Evolutionary conservation across 192 early-diverging fungal genomes (phyloP).

Genomic region (Linnemannia schmuckeri): DNA sequence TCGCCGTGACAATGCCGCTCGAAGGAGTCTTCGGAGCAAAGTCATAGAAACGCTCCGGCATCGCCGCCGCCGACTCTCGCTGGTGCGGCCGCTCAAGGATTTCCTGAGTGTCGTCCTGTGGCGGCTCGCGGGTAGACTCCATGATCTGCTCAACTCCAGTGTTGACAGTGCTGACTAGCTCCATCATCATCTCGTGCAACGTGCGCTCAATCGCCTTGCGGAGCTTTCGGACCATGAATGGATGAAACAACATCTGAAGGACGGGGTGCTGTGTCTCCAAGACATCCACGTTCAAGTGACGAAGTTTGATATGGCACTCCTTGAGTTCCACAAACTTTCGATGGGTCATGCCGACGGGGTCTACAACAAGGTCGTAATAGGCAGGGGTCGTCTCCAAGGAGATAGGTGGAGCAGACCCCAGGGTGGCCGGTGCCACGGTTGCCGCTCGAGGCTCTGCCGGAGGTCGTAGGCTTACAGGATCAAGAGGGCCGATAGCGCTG

Average conservation of each 20-base stretch:
- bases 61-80: not conserved
- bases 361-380: not conserved
- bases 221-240: slow-evolving; percentile 10
- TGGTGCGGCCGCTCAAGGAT: not conserved
- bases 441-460: not conserved
- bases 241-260: slow-evolving; percentile 10
- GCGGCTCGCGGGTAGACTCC: not conserved
- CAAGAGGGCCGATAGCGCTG: not conserved
- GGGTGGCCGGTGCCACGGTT: not conserved
- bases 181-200: slow-evolving; percentile 2
- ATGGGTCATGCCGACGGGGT: not conserved
- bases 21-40: not conserved
- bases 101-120: slow-evolving; percentile 3
- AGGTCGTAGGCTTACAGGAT: not conserved
- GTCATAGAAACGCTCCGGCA: not conserved
- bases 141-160: slow-evolving; percentile 20
- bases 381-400: not conserved
- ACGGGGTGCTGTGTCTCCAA: slow-evolving; percentile 26
- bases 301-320: slow-evolving; percentile 19
- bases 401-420: not conserved
- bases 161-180: slow-evolving; percentile 18
- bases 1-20: not conserved
- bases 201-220: slow-evolving; percentile 29
- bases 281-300: slow-evolving; percentile 15
- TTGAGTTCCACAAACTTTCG: slow-evolving; percentile 17